phyloP scores from a whole-genome alignment of 2,329 filamentous ascomycete genomes.

The Colletotrichum spinosum region DNA sequence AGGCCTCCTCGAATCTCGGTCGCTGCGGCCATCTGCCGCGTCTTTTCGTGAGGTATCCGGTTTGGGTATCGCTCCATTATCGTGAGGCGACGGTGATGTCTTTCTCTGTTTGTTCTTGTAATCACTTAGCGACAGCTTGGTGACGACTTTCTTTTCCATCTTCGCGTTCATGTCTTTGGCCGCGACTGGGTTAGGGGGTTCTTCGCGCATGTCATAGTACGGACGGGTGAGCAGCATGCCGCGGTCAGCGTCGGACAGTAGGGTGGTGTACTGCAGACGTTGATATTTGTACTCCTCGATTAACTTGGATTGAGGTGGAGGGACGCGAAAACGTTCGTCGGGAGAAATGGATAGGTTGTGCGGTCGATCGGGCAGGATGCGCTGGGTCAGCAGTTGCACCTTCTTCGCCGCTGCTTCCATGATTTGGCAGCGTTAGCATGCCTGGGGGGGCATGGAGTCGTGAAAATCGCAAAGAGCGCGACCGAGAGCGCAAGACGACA shows the following conservation, averaged over 20 bases:
- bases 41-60: constrained; percentile 42
- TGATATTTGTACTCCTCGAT: constrained; percentile 62
- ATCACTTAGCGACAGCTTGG: constrained; percentile 68
- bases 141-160: constrained; percentile 60
- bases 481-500: constrained; percentile 13
- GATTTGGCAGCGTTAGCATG: constrained; percentile 50
- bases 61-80: constrained; percentile 39
- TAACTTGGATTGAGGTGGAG: constrained; percentile 53
- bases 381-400: constrained; percentile 64
- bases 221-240: constrained; percentile 67
- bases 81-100: constrained; percentile 35
- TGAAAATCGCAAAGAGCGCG: constrained; percentile 26
- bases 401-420: constrained; percentile 71
- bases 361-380: constrained; percentile 62
- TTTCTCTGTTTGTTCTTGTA: constrained; percentile 67
- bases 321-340: constrained; percentile 59
- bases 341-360: constrained; percentile 64
- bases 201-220: constrained; percentile 68
- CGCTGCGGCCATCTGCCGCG: constrained; percentile 28
- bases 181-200: constrained; percentile 56
- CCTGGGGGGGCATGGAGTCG: constrained; percentile 35
- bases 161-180: constrained; percentile 54
- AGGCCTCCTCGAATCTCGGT: constrained; percentile 40
- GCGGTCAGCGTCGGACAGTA: constrained; percentile 68
- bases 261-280: constrained; percentile 68